Conservation (phyloP, 192 early-diverging fungal species). For the Linderina pennispora region DNA sequence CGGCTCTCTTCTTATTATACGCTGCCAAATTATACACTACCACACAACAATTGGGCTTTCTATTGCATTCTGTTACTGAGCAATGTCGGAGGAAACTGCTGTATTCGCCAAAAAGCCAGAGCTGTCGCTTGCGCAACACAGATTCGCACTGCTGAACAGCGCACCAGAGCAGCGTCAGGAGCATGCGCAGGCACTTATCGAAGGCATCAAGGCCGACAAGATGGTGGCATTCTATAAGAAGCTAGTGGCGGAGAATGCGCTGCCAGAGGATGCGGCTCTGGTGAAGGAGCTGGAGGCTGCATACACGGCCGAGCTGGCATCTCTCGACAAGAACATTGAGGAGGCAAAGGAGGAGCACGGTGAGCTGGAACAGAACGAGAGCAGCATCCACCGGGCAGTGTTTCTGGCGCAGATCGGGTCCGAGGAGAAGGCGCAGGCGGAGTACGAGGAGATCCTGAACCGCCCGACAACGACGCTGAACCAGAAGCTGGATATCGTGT, state of each 20-base stretch:
- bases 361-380: conserved; percentile 63
- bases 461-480: conserved; percentile 84
- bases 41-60: too few species aligned
- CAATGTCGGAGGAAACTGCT: conserved; percentile 58
- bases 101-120: conserved; percentile 79
- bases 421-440: conserved; percentile 86
- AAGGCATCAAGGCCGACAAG: conserved; percentile 79
- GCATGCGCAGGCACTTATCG: conserved; percentile 63
- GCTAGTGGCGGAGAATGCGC: conserved; percentile 22
- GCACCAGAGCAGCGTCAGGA: conserved; percentile 60
- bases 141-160: conserved; percentile 72
- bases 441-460: conserved; percentile 76
- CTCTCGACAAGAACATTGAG: conserved; percentile 75
- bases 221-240: conserved; percentile 35
- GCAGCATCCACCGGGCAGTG: conserved; percentile 80
- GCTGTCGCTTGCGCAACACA: conserved; percentile 77
- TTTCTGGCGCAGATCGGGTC: conserved; percentile 92
- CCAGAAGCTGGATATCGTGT: conserved; percentile 89
- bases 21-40: too few species aligned
- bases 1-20: too few species aligned
- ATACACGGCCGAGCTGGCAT: conserved; percentile 72
- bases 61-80: too few species aligned
- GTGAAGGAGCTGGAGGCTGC: conserved; percentile 40
- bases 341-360: conserved; percentile 93
- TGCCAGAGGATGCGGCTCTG: conserved; percentile 25